These are phyloP conservation scores for Podospora australis DNA, from an alignment of 495 filamentous ascomycete genomes.

Conservation along the genomic window DNA sequence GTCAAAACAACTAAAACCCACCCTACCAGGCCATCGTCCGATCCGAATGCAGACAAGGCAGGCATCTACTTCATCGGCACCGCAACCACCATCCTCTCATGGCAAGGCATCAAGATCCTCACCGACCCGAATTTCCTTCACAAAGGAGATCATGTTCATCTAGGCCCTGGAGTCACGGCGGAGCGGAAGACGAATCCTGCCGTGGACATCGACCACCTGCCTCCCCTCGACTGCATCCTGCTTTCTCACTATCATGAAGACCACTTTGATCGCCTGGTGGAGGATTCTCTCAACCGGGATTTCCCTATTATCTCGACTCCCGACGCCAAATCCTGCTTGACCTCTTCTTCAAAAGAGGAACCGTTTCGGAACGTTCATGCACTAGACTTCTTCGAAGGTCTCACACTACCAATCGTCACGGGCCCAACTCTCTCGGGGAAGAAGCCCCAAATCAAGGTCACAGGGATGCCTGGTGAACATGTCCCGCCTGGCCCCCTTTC, in stretches of 20 bases:
- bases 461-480: conserved; percentile 66
- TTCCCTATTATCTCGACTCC: conserved; percentile 61
- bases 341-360: conserved; percentile 31
- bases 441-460: conserved; percentile 47
- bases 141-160: conserved; percentile 60
- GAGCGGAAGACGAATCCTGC: conserved; percentile 52
- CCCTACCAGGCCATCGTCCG: conserved; percentile 2
- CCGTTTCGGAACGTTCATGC: conserved; percentile 49
- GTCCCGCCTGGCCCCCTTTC: conserved; percentile 48
- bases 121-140: conserved; percentile 71
- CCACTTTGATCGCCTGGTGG: conserved; percentile 59
- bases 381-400: conserved; percentile 50
- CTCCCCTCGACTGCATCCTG: conserved; percentile 53
- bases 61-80: conserved; percentile 55
- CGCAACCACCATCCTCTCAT: conserved; percentile 61
- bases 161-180: conserved; percentile 55
- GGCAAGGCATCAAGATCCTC: conserved; percentile 55
- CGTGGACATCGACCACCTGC: conserved; percentile 55
- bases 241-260: conserved; percentile 64
- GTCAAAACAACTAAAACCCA: conserved; percentile 14
- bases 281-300: conserved; percentile 48
- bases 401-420: conserved; percentile 41
- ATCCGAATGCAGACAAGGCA: conserved; percentile 7
- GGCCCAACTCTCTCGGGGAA: conserved; percentile 1
- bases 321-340: conserved; percentile 52